A percentile compares a stretch with the other conserved stretches of the same genome.
phyloP scores from a whole-genome alignment of 2,329 filamentous ascomycete genomes.

The Macroventuria anomochaeta region DNA sequence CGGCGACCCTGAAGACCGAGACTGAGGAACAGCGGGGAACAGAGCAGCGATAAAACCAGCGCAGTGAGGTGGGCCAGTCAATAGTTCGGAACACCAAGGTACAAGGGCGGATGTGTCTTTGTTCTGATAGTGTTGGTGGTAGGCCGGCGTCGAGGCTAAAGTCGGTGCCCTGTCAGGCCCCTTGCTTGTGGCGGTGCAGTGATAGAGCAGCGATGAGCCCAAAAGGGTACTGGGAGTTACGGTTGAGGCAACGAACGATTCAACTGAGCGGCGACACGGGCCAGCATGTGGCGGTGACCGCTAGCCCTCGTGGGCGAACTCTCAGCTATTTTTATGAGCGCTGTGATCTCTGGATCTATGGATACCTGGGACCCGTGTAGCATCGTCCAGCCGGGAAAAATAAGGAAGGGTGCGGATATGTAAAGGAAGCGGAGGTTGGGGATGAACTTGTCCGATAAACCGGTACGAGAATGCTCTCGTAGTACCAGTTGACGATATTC shows the following conservation, averaged over 20 bases:
- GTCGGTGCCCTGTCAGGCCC: neutral
- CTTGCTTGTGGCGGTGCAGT: conserved; percentile 18
- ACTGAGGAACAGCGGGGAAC: conserved; percentile 4
- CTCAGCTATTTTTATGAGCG: neutral
- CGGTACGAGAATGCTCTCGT: neutral
- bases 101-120: conserved; percentile 9
- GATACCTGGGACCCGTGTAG: neutral
- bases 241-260: conserved; percentile 11
- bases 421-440: neutral
- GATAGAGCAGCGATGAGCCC: conserved; percentile 10
- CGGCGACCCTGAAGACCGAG: conserved; percentile 2
- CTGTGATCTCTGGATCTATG: no score
- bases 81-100: conserved; percentile 15
- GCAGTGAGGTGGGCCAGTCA: conserved; percentile 9
- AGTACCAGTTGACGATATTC: neutral
- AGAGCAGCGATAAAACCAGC: neutral
- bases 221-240: neutral
- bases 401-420: neutral
- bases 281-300: neutral
- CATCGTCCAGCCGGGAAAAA: neutral
- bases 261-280: conserved; percentile 3
- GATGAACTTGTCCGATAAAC: neutral
- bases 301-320: conserved; percentile 8
- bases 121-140: conserved; percentile 3
- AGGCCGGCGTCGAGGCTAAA: neutral